Base-by-base conservation (phyloP, 495 filamentous ascomycete species). In the Annulohypoxylon nitens region DNA sequence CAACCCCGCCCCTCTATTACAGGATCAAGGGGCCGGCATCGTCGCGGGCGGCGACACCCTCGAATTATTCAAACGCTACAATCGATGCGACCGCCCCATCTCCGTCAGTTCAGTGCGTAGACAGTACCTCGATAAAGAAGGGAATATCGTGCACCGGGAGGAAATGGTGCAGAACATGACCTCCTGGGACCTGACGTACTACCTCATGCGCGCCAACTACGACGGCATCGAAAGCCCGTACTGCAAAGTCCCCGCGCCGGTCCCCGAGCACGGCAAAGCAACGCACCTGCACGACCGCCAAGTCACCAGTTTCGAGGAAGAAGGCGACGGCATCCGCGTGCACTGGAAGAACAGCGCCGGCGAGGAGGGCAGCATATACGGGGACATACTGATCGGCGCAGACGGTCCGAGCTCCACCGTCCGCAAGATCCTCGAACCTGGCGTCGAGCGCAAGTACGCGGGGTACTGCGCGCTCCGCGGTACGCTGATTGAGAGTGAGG, bases 1-100 rank as follows among this genome's bases (percentile, higher is more conserved):
- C 18, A 85, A 82, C 47, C 76, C 81, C 0, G 76, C 74, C 1
- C 76, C 83, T 1, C 69, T 86, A 8, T 81, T 88, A 0, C 82
- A 87, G 54, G 83, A 87, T 71, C 86, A 88, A 78, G 88, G 87
- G 14, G 88, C 88, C 5, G 87, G 88, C 1, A 86, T 90, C 34
- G 84, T 86, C 0, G 83, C 83, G 8, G 83, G 85, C 0, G 78
- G 80, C 2, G 76, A 81, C 34, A 73, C 78, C 0, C 74, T 82
- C 0, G 78, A 74, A 6, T 78, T 82, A 25, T 75, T 84, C 34
- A 62, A 77, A 10, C 70, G 73, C 18, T 82, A 81, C 71, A 81
- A 81, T 48, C 79, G 82, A 54, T 81, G 75, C 58, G 69, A 81
- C 16, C 74, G 75, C 20, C 78, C 76, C 0, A 68, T 83, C 9